These are phyloP conservation scores for Emergomyces africanus DNA, from an alignment of 2,329 filamentous ascomycete species.

Conservation along the genomic window DNA sequence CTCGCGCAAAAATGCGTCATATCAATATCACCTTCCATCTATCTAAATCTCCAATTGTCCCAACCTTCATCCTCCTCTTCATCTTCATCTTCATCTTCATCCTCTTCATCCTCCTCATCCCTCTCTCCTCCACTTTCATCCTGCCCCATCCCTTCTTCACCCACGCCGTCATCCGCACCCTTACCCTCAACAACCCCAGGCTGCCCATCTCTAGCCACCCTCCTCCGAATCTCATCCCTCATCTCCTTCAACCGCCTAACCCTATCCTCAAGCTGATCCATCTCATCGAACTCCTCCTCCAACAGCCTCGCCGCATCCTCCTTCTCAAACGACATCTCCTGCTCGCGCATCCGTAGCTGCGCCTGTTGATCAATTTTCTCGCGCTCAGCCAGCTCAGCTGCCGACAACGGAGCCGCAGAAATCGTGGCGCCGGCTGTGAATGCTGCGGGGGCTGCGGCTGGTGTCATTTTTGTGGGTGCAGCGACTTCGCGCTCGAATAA, in stretches of 20 bases:
- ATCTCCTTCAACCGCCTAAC: constrained; percentile 57
- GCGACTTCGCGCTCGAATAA: constrained; percentile 78
- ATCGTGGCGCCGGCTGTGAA: constrained; percentile 41
- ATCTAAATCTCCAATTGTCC: constrained; percentile 32
- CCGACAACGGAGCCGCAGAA: constrained; percentile 54
- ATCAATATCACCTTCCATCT: background rate
- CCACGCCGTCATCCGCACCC: constrained; percentile 8
- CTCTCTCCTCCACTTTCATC: constrained; percentile 19
- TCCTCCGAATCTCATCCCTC: constrained; percentile 51
- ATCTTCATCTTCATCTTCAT: constrained; percentile 34
- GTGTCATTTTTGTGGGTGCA: constrained; percentile 24
- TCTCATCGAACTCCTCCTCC: constrained; percentile 69
- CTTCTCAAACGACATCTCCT: constrained; percentile 51
- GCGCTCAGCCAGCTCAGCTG: constrained; percentile 48
- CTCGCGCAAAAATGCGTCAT: background rate
- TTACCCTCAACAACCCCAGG: constrained; percentile 17
- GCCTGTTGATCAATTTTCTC: constrained; percentile 35
- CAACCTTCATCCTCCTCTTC: constrained; percentile 41
- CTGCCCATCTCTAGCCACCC: constrained; percentile 21
- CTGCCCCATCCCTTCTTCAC: constrained; percentile 24
- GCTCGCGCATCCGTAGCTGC: constrained; percentile 34
- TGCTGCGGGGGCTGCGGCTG: constrained; percentile 20
- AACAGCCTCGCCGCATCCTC: constrained; percentile 63
- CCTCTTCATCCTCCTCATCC: constrained; percentile 22
- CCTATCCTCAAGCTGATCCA: constrained; percentile 64